phyloP scores from a whole-genome alignment of 2,329 filamentous ascomycete species.

The Ophiostoma ulmi region DNA sequence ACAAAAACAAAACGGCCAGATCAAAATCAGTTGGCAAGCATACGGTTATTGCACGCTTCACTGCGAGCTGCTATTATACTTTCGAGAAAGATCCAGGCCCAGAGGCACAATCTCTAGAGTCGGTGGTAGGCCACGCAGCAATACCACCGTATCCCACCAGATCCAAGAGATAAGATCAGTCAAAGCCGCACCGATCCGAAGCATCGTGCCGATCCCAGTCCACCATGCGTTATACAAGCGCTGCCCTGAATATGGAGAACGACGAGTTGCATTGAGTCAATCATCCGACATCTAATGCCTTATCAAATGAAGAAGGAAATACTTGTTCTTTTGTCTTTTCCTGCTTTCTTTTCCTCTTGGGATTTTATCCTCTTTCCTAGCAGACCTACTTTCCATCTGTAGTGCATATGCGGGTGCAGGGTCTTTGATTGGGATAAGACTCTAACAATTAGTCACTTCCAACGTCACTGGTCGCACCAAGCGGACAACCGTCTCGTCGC shows the following conservation, averaged over 20 bases:
- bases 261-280: not conserved
- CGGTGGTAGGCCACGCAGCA: not conserved
- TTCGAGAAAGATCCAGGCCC: not conserved
- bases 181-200: not conserved
- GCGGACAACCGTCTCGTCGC: not conserved
- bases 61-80: not conserved
- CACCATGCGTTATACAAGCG: not conserved
- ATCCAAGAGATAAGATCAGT: not conserved
- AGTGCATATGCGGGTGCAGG: not conserved
- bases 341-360: not conserved
- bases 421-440: not conserved
- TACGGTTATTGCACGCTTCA: not conserved
- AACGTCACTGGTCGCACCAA: not conserved
- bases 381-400: not conserved
- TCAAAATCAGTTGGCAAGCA: not conserved
- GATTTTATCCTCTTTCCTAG: not conserved
- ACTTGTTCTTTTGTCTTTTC: not conserved
- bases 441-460: not conserved
- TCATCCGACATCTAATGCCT: not conserved
- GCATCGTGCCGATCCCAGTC: constrained; percentile 2
- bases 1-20: not conserved
- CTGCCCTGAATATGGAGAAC: not conserved
- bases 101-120: not conserved
- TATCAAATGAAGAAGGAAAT: not conserved
- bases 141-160: not conserved